Conservation (phyloP, 1,284 basidiomycete species). For the Fomitiporia mediterranea region DNA sequence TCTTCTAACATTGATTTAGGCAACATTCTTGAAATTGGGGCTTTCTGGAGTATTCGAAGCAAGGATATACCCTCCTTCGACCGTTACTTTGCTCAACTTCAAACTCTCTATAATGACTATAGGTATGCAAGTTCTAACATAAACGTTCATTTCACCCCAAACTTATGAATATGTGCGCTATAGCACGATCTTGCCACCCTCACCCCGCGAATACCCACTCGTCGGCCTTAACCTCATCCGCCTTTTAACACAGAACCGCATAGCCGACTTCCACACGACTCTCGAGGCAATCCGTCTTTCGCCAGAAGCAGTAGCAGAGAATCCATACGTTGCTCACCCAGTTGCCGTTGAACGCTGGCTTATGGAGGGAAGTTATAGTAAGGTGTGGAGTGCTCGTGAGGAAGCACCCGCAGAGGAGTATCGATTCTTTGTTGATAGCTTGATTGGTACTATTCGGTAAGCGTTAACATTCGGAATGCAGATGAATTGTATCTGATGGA, state of each 20-base stretch:
- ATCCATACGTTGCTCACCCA: conserved; percentile 80
- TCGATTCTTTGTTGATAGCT: conserved; percentile 83
- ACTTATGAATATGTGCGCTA: not conserved
- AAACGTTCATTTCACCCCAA: not conserved
- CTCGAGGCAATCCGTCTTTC: conserved; percentile 88
- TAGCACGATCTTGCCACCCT: conserved; percentile 73
- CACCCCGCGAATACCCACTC: conserved; percentile 83
- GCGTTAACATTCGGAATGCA: conserved; percentile 20
- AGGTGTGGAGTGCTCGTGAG: conserved; percentile 93
- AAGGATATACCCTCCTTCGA: conserved; percentile 91
- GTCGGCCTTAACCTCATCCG: conserved; percentile 93
- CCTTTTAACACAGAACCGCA: conserved; percentile 92
- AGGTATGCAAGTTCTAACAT: conserved; percentile 38
- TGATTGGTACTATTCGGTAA: conserved; percentile 90
- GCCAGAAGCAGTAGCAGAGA: conserved; percentile 65
- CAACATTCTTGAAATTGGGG: conserved; percentile 93
- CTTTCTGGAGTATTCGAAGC: conserved; percentile 87
- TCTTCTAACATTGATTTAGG: conserved; percentile 42
- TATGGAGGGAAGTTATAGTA: conserved; percentile 98
- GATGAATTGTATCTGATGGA: not conserved
- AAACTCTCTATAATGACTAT: conserved; percentile 90
- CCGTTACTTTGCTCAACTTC: conserved; percentile 90
- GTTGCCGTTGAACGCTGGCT: conserved; percentile 94
- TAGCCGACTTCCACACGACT: conserved; percentile 98
- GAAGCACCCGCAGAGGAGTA: conserved; percentile 86